Percentiles rank a stretch among this genome's conserved stretches.
phyloP scores from a whole-genome alignment of 352 stramenopile species.

The Globisporangium iwayamae region DNA sequence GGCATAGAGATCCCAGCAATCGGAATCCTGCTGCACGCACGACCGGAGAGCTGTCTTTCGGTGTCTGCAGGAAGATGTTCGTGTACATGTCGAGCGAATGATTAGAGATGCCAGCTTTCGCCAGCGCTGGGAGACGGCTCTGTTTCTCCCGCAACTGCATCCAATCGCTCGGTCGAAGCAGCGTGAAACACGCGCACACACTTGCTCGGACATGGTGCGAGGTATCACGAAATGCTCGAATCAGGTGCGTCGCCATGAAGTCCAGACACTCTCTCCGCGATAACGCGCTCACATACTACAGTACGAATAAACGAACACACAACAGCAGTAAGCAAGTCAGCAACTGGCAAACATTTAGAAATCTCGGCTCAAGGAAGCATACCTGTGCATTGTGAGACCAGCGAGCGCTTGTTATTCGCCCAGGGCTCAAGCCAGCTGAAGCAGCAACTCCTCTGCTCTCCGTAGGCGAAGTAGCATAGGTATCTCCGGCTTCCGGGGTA shows the following conservation, averaged over 20 bases:
- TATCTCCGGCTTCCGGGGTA: neutral
- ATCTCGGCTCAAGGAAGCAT: neutral
- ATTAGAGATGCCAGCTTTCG: constrained; percentile 15
- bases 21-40: constrained; percentile 78
- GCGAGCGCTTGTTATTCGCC: constrained; percentile 3
- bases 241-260: constrained; percentile 76
- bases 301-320: neutral
- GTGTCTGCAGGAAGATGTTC: constrained; percentile 70
- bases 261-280: constrained; percentile 55
- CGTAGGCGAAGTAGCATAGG: neutral
- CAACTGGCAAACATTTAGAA: neutral
- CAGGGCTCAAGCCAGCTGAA: constrained; percentile 4
- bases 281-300: constrained; percentile 13
- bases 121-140: constrained; percentile 32
- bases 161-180: constrained; percentile 73
- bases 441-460: neutral
- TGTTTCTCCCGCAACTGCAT: constrained; percentile 42
- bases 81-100: constrained; percentile 66
- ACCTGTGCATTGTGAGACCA: constrained; percentile 23
- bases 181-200: constrained; percentile 84
- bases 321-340: neutral
- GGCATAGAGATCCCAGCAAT: constrained; percentile 68
- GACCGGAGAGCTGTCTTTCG: constrained; percentile 73
- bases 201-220: constrained; percentile 85
- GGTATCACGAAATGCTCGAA: constrained; percentile 80